phyloP scores from a whole-genome alignment of 805 yeast species.

The Peterozyma xylosa region DNA sequence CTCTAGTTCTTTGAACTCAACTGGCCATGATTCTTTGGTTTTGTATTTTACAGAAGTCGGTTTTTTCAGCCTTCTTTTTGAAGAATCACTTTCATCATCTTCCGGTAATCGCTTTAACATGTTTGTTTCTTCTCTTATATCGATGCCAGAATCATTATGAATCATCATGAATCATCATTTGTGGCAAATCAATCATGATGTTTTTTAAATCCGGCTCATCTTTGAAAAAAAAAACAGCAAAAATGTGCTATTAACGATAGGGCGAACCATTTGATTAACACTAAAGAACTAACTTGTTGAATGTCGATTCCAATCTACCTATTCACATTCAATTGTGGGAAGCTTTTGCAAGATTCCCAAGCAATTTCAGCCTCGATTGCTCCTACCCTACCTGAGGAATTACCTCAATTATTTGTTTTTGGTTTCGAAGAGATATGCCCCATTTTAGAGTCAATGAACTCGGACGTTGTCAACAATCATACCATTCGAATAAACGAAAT shows the following conservation, averaged over 20 bases:
- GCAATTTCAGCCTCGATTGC: constrained; percentile 1
- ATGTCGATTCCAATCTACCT: constrained; percentile 1
- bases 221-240: no score
- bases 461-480: constrained; percentile 25
- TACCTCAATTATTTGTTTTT: constrained; percentile 44
- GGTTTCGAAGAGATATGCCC: constrained; percentile 63
- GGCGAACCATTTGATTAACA: no score
- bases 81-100: no score
- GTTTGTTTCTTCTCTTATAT: no score
- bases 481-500: constrained; percentile 28
- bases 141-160: no score
- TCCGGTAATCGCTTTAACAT: no score
- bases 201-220: no score
- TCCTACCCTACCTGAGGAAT: constrained; percentile 7
- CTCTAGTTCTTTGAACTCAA: constrained; percentile 30
- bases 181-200: no score
- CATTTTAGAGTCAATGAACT: constrained; percentile 45
- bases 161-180: no score
- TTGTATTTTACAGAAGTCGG: constrained; percentile 68
- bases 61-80: constrained; percentile 67
- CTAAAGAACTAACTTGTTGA: no score
- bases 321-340: constrained; percentile 7
- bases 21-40: constrained; percentile 16
- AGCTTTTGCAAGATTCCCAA: not conserved
- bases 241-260: no score